Conservation (phyloP, 1,284 basidiomycete genomes). For the Omphalotus olearius region DNA sequence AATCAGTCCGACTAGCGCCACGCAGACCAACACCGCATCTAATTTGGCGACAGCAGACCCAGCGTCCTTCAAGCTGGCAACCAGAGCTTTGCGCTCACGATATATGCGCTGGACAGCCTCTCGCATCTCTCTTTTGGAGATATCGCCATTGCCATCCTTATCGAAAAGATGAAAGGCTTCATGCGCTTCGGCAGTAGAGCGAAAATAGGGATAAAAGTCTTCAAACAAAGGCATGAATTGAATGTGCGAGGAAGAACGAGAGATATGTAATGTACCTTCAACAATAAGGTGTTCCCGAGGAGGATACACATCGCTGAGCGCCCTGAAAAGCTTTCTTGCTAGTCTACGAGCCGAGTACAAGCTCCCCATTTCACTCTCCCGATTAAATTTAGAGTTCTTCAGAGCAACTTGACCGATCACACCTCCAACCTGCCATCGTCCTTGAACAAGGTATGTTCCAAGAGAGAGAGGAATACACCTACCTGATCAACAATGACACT, state of each 20-base stretch:
- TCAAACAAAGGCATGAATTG: conserved; percentile 8
- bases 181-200: conserved; percentile 64
- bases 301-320: conserved; percentile 58
- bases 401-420: conserved; percentile 70
- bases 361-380: conserved; percentile 49
- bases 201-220: conserved; percentile 80
- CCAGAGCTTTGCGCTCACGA: conserved; percentile 70
- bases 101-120: conserved; percentile 83
- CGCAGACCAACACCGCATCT: conserved; percentile 65
- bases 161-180: conserved; percentile 77
- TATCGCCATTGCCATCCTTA: conserved; percentile 82
- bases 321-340: conserved; percentile 71
- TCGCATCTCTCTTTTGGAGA: conserved; percentile 78
- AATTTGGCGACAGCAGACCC: conserved; percentile 71
- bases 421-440: conserved; percentile 36
- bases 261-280: conserved; percentile 40
- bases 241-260: conserved; percentile 1
- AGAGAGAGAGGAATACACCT: conserved; percentile 5
- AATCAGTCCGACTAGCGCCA: conserved; percentile 58
- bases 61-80: conserved; percentile 70
- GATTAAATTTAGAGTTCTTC: conserved; percentile 61
- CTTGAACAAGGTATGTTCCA: background rate
- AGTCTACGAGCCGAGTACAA: conserved; percentile 69
- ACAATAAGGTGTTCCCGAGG: conserved; percentile 58
- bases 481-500: conserved; percentile 70